Evolutionary conservation across 441 rosid genomes (phyloP).

Genomic region (Corymbia citriodora): DNA sequence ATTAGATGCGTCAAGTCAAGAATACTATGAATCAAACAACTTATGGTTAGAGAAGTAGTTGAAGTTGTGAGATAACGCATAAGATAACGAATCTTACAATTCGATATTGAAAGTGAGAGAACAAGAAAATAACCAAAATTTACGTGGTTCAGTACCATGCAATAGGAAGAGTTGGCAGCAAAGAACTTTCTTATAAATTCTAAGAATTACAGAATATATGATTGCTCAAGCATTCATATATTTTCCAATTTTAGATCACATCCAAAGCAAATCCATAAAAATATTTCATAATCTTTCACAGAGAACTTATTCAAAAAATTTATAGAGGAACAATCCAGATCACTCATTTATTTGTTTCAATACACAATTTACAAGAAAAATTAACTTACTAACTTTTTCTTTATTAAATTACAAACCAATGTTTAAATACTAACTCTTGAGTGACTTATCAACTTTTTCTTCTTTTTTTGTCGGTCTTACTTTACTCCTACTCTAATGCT

Average conservation of each 20-base stretch:
- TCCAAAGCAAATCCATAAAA: no score
- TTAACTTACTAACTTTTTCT: neutral
- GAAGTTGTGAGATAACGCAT: neutral
- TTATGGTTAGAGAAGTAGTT: neutral
- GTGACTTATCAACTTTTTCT: neutral
- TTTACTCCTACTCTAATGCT: no score
- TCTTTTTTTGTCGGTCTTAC: no score
- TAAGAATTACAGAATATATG: no score
- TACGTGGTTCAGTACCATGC: neutral
- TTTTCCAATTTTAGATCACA: neutral
- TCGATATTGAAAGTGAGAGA: neutral
- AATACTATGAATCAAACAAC: neutral
- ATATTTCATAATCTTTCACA: neutral
- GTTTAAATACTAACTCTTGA: neutral
- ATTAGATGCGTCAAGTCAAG: neutral
- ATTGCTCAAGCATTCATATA: no score
- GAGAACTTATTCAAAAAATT: neutral
- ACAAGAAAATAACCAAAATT: neutral
- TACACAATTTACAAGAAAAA: fast-evolving
- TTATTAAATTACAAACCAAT: neutral
- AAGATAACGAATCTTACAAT: neutral
- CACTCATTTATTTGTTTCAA: neutral
- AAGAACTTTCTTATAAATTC: neutral
- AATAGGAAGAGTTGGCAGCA: fast-evolving
- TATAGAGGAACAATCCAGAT: neutral